Evolutionary conservation across 345 rosid genomes (phyloP).

Genomic region (Salix purpurea): DNA sequence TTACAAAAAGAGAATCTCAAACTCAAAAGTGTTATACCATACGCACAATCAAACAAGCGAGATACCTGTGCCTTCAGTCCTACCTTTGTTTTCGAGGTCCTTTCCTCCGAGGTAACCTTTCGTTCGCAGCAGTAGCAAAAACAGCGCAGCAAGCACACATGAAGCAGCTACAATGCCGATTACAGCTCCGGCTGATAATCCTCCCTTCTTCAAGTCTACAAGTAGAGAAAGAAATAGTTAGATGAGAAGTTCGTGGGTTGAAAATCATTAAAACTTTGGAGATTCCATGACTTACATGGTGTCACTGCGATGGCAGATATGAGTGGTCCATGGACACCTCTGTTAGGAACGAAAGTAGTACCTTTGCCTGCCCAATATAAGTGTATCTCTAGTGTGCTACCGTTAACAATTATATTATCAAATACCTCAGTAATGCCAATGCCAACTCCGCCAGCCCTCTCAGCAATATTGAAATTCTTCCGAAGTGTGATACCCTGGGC

Average conservation of each 20-base stretch:
- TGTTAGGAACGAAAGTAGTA: conserved; percentile 50
- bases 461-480: conserved; percentile 57
- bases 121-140: conserved; percentile 39
- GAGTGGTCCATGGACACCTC: conserved; percentile 82
- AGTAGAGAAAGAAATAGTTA: neutral
- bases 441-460: conserved; percentile 75
- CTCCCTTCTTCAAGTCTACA: conserved; percentile 55
- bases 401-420: conserved; percentile 39
- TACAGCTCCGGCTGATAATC: conserved; percentile 58
- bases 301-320: conserved; percentile 70
- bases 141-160: conserved; percentile 33
- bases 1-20: neutral
- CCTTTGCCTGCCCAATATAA: conserved; percentile 90
- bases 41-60: neutral
- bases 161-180: conserved; percentile 59
- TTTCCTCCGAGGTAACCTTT: conserved; percentile 54
- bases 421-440: conserved; percentile 22
- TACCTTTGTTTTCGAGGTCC: conserved; percentile 52
- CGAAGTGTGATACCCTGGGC: conserved; percentile 49
- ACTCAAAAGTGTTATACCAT: neutral
- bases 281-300: conserved; percentile 47
- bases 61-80: neutral
- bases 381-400: conserved; percentile 70
- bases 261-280: neutral
- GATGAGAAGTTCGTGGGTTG: neutral